phyloP scores from a whole-genome alignment of 176 grass and related monocot genomes.

The Eragrostis nindensis region DNA sequence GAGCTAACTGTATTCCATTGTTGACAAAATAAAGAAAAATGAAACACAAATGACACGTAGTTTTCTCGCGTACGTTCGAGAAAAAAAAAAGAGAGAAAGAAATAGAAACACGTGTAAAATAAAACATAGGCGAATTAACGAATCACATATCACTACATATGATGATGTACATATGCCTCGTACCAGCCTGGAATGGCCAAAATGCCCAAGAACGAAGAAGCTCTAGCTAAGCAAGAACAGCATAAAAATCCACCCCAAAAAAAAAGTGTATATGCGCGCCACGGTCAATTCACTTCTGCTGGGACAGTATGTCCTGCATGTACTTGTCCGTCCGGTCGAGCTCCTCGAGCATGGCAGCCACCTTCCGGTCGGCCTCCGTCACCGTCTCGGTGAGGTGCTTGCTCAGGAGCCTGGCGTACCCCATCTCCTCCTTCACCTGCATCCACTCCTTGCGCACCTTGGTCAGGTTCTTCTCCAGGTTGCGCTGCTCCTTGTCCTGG shows the following conservation, averaged over 20 bases:
- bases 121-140: neutral
- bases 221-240: constrained; percentile 16
- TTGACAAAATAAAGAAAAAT: too few relatives aligned
- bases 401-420: constrained; percentile 61
- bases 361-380: constrained; percentile 65
- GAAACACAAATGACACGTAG: too few relatives aligned
- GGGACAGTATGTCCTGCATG: constrained; percentile 60
- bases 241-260: neutral
- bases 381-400: constrained; percentile 66
- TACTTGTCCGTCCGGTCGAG: constrained; percentile 70
- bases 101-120: neutral
- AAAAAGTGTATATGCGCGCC: neutral
- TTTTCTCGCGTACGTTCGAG: too few relatives aligned
- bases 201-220: neutral
- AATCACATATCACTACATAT: constrained; percentile 25
- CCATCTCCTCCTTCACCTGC: constrained; percentile 82
- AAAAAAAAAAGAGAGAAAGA: too few relatives aligned
- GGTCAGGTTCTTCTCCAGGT: constrained; percentile 58
- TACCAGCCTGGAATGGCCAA: constrained; percentile 8
- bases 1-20: too few relatives aligned
- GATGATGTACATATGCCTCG: constrained; percentile 35
- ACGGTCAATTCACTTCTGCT: constrained; percentile 39
- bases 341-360: constrained; percentile 58
- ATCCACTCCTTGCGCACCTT: constrained; percentile 78
- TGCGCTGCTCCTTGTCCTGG: constrained; percentile 55